Percentiles rank a stretch among this genome's conserved stretches.
Evolutionary conservation across 768 basidiomycete species (phyloP).

Genomic region (Tylopilus sp.): DNA sequence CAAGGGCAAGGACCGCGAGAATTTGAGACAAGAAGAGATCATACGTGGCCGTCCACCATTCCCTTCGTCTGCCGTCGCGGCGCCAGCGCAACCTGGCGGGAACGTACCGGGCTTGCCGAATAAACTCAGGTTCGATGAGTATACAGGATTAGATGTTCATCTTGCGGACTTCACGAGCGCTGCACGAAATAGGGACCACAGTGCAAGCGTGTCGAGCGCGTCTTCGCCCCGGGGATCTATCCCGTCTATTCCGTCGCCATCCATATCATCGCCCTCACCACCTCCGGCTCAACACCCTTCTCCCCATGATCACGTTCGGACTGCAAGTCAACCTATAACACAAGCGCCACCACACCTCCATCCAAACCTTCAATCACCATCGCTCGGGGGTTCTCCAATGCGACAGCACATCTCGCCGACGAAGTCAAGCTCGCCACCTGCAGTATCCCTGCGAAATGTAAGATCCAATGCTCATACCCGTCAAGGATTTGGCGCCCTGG

Average conservation of each 20-base stretch:
- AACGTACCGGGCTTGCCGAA: slow-evolving; percentile 31
- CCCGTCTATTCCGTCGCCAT: slow-evolving; percentile 76
- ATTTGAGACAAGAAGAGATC: slow-evolving; percentile 18
- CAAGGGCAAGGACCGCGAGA: slow-evolving; percentile 36
- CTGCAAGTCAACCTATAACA: slow-evolving; percentile 3
- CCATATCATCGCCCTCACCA: slow-evolving; percentile 48
- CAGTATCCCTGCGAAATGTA: slow-evolving; percentile 52
- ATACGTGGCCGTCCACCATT: slow-evolving; percentile 42
- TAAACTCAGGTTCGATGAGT: slow-evolving; percentile 17
- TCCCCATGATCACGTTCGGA: neutral
- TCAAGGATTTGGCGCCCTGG: slow-evolving; percentile 41
- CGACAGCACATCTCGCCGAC: slow-evolving; percentile 48
- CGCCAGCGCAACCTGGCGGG: slow-evolving; percentile 1
- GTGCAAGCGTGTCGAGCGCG: slow-evolving; percentile 71
- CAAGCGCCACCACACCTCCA: slow-evolving; percentile 11
- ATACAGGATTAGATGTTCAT: slow-evolving; percentile 28
- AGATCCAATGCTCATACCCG: slow-evolving; percentile 48
- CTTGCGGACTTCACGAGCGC: slow-evolving; percentile 33
- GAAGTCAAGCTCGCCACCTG: slow-evolving; percentile 63
- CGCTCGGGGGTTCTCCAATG: slow-evolving; percentile 34
- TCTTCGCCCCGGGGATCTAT: slow-evolving; percentile 77
- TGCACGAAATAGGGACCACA: slow-evolving; percentile 48
- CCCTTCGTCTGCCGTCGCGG: slow-evolving; percentile 11
- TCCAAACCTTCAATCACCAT: slow-evolving; percentile 14
- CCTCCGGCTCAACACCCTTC: slow-evolving; percentile 34